Percentiles rank a stretch among this genome's conserved stretches.
Evolutionary conservation across 1,284 basidiomycete species (phyloP).

Genomic region (Leccinum laetum): DNA sequence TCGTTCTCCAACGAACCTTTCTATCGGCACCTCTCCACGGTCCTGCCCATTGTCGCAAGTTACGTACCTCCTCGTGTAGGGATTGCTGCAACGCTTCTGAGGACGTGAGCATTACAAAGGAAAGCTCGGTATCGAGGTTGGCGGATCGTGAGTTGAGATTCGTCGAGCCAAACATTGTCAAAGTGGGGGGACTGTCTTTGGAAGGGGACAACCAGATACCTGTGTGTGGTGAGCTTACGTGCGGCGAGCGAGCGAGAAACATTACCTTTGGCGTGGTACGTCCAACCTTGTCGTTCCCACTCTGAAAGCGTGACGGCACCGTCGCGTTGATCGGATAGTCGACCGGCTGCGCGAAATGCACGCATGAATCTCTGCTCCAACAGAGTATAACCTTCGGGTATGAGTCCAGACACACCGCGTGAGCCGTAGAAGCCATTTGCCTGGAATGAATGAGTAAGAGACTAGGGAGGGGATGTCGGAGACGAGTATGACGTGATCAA

Average conservation of each 20-base stretch:
- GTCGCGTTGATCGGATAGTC: constrained; percentile 42
- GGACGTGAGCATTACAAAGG: constrained; percentile 81
- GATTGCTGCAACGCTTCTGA: constrained; percentile 40
- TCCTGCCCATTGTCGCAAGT: constrained; percentile 45
- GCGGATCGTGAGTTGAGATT: constrained; percentile 95
- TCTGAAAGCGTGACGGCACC: constrained; percentile 75
- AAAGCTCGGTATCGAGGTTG: constrained; percentile 91
- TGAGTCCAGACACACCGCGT: constrained; percentile 85
- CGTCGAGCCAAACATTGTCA: constrained; percentile 94
- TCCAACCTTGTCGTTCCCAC: constrained; percentile 94
- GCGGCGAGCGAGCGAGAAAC: constrained; percentile 3
- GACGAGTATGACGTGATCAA: too few species aligned
- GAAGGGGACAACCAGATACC: constrained; percentile 86
- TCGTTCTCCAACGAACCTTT: constrained; percentile 70
- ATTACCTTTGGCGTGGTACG: constrained; percentile 96
- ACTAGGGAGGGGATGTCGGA: neutral
- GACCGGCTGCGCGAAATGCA: constrained; percentile 54
- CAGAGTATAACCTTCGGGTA: constrained; percentile 95
- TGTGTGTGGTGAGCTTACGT: constrained; percentile 32
- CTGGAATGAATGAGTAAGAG: constrained; percentile 39
- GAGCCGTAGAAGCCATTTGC: constrained; percentile 97
- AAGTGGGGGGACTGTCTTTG: constrained; percentile 51
- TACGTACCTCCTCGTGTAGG: constrained; percentile 46
- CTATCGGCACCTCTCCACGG: constrained; percentile 66
- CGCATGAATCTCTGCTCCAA: constrained; percentile 86